Evolutionary conservation across 2,329 filamentous ascomycete genomes (phyloP), one percentile per base, ranked within the genome.

Genomic region (Calycina herbarum): DNA sequence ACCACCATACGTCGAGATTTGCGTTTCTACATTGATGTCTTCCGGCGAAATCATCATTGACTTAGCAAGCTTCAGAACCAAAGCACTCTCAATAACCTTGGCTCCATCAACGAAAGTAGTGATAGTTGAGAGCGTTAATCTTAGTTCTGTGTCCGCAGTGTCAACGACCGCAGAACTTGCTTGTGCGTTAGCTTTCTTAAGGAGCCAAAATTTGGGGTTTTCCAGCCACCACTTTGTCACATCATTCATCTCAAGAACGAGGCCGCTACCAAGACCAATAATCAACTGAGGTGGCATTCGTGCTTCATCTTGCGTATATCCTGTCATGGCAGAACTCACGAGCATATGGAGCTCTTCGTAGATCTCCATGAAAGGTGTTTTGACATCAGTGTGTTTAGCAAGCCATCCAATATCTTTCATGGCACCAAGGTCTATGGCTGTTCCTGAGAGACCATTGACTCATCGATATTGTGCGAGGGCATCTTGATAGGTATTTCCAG

Each of bases 271-370:
- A n/a, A 64, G 40, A 3, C 62, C 62, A 20, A 35, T 59, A 10
- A 35, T 64, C 17, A 64, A 17, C 27, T 59, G 56, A 51, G 57
- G 24, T 40, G 51, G 63, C 57, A 61, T 35, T 11, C 11, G 17
- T 3, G n/a, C 24, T 13, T 54, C 48, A 20, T 42, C 63, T 15
- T 40, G 38, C 5, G 10, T 17, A 11, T 57, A 51, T 5, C 72
- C 76, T 0, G 76, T 77, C 66, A 86, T 80, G 61, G 83, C 82
- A 27, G 79, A 78, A 13, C 48, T 33, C 35, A 56, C 40, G 11
- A 64, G 61, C 20, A 40, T 27, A 17, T 61, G 59, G 20, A 64
- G 54, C 29, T 57, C 58, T 2, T 61, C 57, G 17, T 24, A 31
- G 58, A 64, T 60, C 13, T 27, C 24, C 40, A 61, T 57, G 8